Percentiles rank a stretch among this genome's conserved stretches.
phyloP scores from a whole-genome alignment of 805 yeast genomes.

The Cyberlindnera xylosilytica region DNA sequence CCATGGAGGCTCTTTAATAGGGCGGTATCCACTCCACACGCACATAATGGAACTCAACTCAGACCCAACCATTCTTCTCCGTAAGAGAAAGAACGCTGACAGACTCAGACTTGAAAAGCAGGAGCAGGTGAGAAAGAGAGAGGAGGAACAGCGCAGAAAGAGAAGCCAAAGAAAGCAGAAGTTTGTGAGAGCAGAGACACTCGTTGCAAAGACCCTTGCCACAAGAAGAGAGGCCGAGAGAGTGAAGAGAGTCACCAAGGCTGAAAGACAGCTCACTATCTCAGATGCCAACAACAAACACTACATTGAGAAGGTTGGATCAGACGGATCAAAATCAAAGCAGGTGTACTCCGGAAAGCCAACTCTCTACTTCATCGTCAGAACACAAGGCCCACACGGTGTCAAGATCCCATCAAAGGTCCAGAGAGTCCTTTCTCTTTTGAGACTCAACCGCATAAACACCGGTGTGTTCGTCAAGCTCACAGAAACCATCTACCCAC shows the following conservation, averaged over 20 bases:
- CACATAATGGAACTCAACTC: conserved; percentile 45
- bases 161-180: conserved; percentile 42
- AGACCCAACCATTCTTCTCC: conserved; percentile 73
- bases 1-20: not conserved
- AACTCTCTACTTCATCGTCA: conserved; percentile 60
- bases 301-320: conserved; percentile 32
- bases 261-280: conserved; percentile 39
- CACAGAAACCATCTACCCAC: conserved; percentile 55
- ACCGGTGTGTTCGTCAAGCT: conserved; percentile 71
- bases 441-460: conserved; percentile 58
- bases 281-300: conserved; percentile 27
- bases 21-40: not conserved
- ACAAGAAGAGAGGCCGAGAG: conserved; percentile 67
- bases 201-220: conserved; percentile 64
- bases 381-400: conserved; percentile 63
- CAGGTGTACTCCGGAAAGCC: conserved; percentile 40
- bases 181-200: conserved; percentile 71
- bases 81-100: conserved; percentile 78
- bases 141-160: conserved; percentile 41
- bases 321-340: conserved; percentile 32
- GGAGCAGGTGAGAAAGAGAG: conserved; percentile 54
- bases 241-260: conserved; percentile 57
- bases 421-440: conserved; percentile 51
- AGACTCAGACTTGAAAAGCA: conserved; percentile 70
- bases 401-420: conserved; percentile 66